Conservation (phyloP, 2,329 filamentous ascomycete genomes). For the Epichloe scottii region DNA sequence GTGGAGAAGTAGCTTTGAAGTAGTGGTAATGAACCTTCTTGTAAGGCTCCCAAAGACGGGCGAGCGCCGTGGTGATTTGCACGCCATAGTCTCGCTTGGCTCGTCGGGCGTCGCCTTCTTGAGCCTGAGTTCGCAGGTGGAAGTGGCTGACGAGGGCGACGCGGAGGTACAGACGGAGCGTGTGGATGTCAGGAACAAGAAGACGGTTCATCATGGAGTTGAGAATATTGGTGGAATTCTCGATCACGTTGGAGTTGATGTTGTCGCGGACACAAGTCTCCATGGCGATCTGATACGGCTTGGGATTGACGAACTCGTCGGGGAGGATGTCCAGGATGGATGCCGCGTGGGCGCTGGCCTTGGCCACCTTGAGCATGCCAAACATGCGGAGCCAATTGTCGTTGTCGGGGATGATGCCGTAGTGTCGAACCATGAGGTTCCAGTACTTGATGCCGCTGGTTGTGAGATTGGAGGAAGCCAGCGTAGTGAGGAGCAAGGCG, state of each 20-base stretch:
- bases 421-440: slow-evolving; percentile 51
- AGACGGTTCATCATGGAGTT: slow-evolving; percentile 41
- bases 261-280: slow-evolving; percentile 63
- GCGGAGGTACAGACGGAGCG: slow-evolving; percentile 44
- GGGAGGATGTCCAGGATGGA: slow-evolving; percentile 46
- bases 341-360: slow-evolving; percentile 50
- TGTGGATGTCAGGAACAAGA: slow-evolving; percentile 34
- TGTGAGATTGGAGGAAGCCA: slow-evolving; percentile 46
- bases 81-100: slow-evolving; percentile 33
- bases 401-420: slow-evolving; percentile 56
- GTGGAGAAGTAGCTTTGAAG: slow-evolving; percentile 16
- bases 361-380: slow-evolving; percentile 50
- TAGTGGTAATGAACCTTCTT: slow-evolving; percentile 24
- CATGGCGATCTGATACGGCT: slow-evolving; percentile 62
- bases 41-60: slow-evolving; percentile 38
- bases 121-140: slow-evolving; percentile 21
- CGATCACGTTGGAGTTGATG: slow-evolving; percentile 57
- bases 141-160: slow-evolving; percentile 37
- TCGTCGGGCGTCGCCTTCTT: slow-evolving; percentile 17
- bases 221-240: slow-evolving; percentile 52
- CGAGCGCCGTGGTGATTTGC: slow-evolving; percentile 38
- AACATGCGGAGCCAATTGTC: slow-evolving; percentile 60
- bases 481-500: slow-evolving; percentile 54
- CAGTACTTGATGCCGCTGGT: slow-evolving; percentile 65
- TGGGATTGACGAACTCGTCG: slow-evolving; percentile 26